Base-by-base conservation (phyloP, 768 basidiomycete species). In the Nidularia pulvinata region DNA sequence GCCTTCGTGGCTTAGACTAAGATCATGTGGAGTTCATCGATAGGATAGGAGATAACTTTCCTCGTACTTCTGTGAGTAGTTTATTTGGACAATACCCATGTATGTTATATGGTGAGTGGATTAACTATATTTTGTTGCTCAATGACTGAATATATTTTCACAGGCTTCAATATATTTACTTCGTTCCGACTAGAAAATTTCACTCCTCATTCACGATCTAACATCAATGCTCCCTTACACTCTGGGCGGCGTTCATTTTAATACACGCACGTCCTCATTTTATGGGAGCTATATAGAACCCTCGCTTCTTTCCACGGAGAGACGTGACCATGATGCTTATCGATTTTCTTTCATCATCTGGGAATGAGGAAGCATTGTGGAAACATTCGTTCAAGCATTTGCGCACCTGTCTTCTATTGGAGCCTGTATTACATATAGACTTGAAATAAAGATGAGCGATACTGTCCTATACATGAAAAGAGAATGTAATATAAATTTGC, bases 251-350 rank as follows among this genome's bases (percentile, higher is more conserved):
- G 88, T 85, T 76, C 45, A 57, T 61, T 59, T 69, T 55, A 61
- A 65, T 68, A 93, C 86, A 85, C 89, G 89, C 75, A 75, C 81
- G 86, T 87, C 84, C 92, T 94, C 89, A 95, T 96, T 96, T 95
- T 91, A 93, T 69, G 85, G 81, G 88, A 95, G 93, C 93, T 74
- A 95, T 65, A 93, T 7, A 37, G 22, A 50, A 14, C 7, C 36
- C 6, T 49, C 16, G 25, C 49, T 37, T 50, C 36, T 33, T 16
- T 36, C 7, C 14, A 36, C 10, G 9, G 36, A 33, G 14, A 7
- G 34, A 14, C 1, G 10, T 39, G 37, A 39, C 49, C 16, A 50
- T 39, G 25, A 46, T 42, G 34, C 42, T 39, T 33, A 19, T 50
- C 49, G 49, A 9, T 10, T 36, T 34, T 4, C 36, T 34, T 42